phyloP scores from a whole-genome alignment of 208 protist species.

The Acanthamoeba royreba region DNA sequence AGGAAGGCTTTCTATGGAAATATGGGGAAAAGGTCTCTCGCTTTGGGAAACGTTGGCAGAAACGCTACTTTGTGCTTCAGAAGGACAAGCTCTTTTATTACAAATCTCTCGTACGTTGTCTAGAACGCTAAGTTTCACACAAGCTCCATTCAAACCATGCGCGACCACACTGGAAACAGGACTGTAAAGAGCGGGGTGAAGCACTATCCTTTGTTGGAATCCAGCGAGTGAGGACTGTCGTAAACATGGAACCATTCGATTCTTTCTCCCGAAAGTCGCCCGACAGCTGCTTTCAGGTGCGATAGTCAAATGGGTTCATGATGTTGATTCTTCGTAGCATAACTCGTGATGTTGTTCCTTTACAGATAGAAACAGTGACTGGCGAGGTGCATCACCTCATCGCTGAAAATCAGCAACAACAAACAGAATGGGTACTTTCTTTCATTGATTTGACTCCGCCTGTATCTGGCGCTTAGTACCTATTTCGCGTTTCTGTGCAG shows the following conservation, averaged over 20 bases:
- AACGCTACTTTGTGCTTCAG: neutral
- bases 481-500: too few relatives aligned
- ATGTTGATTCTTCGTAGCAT: neutral
- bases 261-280: neutral
- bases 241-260: neutral
- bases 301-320: neutral
- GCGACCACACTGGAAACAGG: neutral
- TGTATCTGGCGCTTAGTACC: too few relatives aligned
- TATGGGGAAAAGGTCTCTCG: neutral
- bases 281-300: neutral
- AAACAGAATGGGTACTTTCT: neutral
- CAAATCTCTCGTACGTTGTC: neutral
- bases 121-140: neutral
- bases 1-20: neutral
- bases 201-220: neutral
- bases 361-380: neutral
- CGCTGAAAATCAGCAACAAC: neutral
- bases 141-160: neutral
- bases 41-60: neutral
- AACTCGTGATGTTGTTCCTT: neutral
- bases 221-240: neutral
- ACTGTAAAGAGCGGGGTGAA: neutral
- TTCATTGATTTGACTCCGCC: neutral
- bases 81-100: slow-evolving; percentile 10
- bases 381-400: neutral